These are phyloP conservation scores for Heliocybe sulcata DNA, from an alignment of 1,284 basidiomycete genomes.

Conservation along the genomic window DNA sequence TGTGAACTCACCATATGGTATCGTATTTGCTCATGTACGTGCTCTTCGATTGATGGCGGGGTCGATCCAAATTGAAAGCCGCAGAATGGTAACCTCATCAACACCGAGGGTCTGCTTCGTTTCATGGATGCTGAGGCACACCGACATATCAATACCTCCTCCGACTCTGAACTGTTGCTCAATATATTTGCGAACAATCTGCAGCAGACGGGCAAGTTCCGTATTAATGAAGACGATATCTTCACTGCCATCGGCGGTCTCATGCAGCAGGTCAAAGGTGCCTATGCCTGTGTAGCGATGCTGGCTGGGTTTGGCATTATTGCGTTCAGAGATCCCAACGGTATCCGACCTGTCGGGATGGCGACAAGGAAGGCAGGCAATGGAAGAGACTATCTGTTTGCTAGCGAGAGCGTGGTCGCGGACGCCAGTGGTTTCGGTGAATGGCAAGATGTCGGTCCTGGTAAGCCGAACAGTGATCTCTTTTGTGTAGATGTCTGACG, in stretches of 20 bases:
- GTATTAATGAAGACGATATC: conserved; percentile 99
- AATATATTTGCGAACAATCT: conserved; percentile 98
- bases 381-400: conserved; percentile 84
- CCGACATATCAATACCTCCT: conserved; percentile 98
- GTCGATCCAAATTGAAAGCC: conserved; percentile 7
- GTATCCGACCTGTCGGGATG: conserved; percentile 90
- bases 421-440: conserved; percentile 88
- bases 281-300: conserved; percentile 97
- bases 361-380: conserved; percentile 50
- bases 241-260: conserved; percentile 90
- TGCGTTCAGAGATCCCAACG: conserved; percentile 98
- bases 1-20: conserved; percentile 98
- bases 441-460: conserved; percentile 93
- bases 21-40: conserved; percentile 94
- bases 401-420: conserved; percentile 95
- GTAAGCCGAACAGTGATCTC: conserved; percentile 26
- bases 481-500: neutral
- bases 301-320: conserved; percentile 98
- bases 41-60: conserved; percentile 2
- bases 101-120: conserved; percentile 79
- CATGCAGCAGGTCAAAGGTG: conserved; percentile 87
- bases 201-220: conserved; percentile 97
- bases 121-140: conserved; percentile 97
- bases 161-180: conserved; percentile 94
- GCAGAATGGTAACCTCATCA: conserved; percentile 98